phyloP scores from a whole-genome alignment of 2,329 filamentous ascomycete species.

The Pseudomassariella vexata region DNA sequence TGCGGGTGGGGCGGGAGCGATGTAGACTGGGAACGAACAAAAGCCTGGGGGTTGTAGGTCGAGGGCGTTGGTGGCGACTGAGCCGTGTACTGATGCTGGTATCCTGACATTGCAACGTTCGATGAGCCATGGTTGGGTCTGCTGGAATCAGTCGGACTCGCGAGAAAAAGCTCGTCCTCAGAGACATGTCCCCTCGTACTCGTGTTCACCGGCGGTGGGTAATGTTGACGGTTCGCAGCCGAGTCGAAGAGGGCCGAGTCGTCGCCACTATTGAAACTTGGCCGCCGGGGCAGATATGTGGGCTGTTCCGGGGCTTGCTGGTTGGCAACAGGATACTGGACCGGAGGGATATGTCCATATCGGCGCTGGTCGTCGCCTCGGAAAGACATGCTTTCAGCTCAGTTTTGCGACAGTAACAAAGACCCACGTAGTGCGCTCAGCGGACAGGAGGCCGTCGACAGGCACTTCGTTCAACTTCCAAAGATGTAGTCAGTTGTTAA shows the following conservation, averaged over 20 bases:
- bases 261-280: conserved; percentile 74
- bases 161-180: conserved; percentile 61
- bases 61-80: conserved; percentile 39
- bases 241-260: conserved; percentile 52
- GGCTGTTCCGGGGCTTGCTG: conserved; percentile 31
- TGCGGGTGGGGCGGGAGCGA: conserved; percentile 43
- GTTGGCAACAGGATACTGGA: conserved; percentile 52
- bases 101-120: conserved; percentile 41
- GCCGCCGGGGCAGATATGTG: conserved; percentile 43
- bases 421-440: too few relatives aligned
- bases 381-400: conserved; percentile 49
- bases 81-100: conserved; percentile 46
- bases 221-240: conserved; percentile 20
- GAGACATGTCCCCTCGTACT: conserved; percentile 25
- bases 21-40: conserved; percentile 49
- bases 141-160: conserved; percentile 34
- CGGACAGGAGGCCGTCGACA: too few relatives aligned
- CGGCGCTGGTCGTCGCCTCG: conserved; percentile 56
- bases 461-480: too few relatives aligned
- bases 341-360: conserved; percentile 61
- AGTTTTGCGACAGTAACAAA: too few relatives aligned
- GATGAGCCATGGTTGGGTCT: conserved; percentile 36
- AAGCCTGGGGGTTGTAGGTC: conserved; percentile 69
- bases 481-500: too few relatives aligned
- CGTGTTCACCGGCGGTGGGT: conserved; percentile 23